A percentile compares a stretch with the other conserved stretches of the same genome.
Evolutionary conservation across 768 basidiomycete species (phyloP).

Genomic region (Hericium rajendrae): DNA sequence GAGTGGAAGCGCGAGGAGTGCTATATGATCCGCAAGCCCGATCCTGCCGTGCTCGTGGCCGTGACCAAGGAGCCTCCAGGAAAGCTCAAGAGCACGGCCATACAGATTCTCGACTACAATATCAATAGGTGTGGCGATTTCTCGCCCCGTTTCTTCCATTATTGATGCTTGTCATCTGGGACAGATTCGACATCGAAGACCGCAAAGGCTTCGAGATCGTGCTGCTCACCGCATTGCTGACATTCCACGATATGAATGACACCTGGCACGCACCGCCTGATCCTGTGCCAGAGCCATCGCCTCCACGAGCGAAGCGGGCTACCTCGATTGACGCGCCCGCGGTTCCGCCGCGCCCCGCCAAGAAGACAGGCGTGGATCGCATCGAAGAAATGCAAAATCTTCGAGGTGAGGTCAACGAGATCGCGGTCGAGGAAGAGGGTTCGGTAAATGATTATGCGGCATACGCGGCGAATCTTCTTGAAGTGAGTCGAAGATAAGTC

Average conservation of each 20-base stretch:
- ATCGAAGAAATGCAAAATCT: constrained; percentile 64
- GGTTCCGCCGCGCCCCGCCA: constrained; percentile 50
- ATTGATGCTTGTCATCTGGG: not conserved
- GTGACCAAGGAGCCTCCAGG: constrained; percentile 70
- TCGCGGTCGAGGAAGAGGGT: constrained; percentile 61
- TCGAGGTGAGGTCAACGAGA: constrained; percentile 66
- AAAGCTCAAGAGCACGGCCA: constrained; percentile 48
- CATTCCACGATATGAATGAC: constrained; percentile 67
- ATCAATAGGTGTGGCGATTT: constrained; percentile 48
- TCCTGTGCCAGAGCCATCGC: not conserved
- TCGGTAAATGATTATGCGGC: constrained; percentile 54
- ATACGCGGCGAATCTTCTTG: constrained; percentile 54
- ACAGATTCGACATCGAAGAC: constrained; percentile 76
- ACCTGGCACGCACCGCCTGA: constrained; percentile 28
- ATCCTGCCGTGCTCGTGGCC: constrained; percentile 78
- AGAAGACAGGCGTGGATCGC: constrained; percentile 53
- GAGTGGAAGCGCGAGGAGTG: constrained; percentile 85
- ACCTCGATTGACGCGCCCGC: constrained; percentile 28
- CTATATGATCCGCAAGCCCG: constrained; percentile 75
- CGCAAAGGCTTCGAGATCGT: constrained; percentile 81
- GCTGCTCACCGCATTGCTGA: constrained; percentile 64
- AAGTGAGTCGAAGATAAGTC: constrained; percentile 29
- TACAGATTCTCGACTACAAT: constrained; percentile 82
- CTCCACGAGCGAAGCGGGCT: not conserved
- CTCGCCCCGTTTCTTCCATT: not conserved